Conservation (phyloP, 345 rosid species). For the Orychophragmus violaceus region DNA sequence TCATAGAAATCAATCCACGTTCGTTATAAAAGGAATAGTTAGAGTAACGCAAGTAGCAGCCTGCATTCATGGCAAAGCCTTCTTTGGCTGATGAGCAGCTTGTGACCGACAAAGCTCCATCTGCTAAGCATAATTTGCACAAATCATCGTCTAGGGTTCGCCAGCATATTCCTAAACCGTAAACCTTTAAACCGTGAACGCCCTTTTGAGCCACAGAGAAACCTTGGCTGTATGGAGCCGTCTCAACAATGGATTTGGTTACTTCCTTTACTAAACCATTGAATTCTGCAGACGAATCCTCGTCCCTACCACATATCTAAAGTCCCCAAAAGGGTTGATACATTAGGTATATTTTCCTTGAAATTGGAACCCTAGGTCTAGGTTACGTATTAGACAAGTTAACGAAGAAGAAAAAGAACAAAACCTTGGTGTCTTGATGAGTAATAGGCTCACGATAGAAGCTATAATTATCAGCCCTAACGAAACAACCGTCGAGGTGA, state of each 20-base stretch:
- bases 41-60: slow-evolving; percentile 51
- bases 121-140: slow-evolving; percentile 34
- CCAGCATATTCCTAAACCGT: slow-evolving; percentile 45
- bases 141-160: slow-evolving; percentile 29
- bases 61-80: slow-evolving; percentile 43
- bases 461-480: slow-evolving; percentile 42
- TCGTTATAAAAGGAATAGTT: slow-evolving; percentile 30
- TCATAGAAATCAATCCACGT: slow-evolving; percentile 10
- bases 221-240: slow-evolving; percentile 32
- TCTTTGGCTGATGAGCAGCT: slow-evolving; percentile 39
- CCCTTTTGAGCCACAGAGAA: slow-evolving; percentile 22
- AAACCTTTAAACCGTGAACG: slow-evolving; percentile 5
- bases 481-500: slow-evolving; percentile 47
- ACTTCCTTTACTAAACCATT: slow-evolving; percentile 28
- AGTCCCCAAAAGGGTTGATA: not conserved
- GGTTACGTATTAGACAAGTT: not conserved
- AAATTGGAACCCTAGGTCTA: not conserved
- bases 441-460: slow-evolving; percentile 32
- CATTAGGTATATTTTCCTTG: not conserved
- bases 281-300: not conserved
- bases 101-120: slow-evolving; percentile 28
- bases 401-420: not conserved
- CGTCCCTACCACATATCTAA: slow-evolving; percentile 36
- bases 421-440: slow-evolving; percentile 32
- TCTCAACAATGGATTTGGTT: not conserved